Evolutionary conservation across 2,329 filamentous ascomycete species (phyloP).

Genomic region (Coniochaeta hoffmannii): DNA sequence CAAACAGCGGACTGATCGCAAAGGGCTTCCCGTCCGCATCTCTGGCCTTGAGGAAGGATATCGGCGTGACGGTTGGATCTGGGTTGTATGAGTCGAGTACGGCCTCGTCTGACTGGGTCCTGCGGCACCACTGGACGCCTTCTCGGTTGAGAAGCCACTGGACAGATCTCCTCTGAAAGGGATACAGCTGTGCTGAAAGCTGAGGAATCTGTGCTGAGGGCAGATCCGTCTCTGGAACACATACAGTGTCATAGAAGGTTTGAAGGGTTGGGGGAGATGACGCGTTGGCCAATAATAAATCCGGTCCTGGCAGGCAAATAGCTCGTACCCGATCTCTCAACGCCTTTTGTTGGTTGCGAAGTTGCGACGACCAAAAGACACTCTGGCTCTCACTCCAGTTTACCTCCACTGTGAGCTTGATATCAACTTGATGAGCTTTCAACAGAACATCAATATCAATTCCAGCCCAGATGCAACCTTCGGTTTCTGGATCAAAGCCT

Average conservation of each 20-base stretch:
- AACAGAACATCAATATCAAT: constrained; percentile 9
- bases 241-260: constrained; percentile 63
- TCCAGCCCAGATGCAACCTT: constrained; percentile 15
- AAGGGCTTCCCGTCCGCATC: constrained; percentile 36
- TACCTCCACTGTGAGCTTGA: constrained; percentile 14
- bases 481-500: constrained; percentile 6
- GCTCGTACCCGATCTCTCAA: constrained; percentile 14
- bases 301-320: constrained; percentile 11
- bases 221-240: constrained; percentile 44
- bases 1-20: constrained; percentile 51
- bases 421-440: not conserved
- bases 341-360: constrained; percentile 8
- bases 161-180: constrained; percentile 64
- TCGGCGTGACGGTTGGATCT: constrained; percentile 17
- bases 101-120: constrained; percentile 6
- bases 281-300: not conserved
- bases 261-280: constrained; percentile 33
- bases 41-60: constrained; percentile 34
- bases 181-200: constrained; percentile 50
- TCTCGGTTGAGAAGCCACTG: constrained; percentile 65
- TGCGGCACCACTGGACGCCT: constrained; percentile 40
- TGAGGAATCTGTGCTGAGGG: constrained; percentile 32
- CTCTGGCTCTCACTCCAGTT: constrained; percentile 19
- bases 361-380: constrained; percentile 8
- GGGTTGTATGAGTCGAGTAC: constrained; percentile 18